Percentiles rank a stretch among this genome's conserved stretches.
phyloP scores from a whole-genome alignment of 1,139 yeast species.

The Lodderomyces parapsilosis region DNA sequence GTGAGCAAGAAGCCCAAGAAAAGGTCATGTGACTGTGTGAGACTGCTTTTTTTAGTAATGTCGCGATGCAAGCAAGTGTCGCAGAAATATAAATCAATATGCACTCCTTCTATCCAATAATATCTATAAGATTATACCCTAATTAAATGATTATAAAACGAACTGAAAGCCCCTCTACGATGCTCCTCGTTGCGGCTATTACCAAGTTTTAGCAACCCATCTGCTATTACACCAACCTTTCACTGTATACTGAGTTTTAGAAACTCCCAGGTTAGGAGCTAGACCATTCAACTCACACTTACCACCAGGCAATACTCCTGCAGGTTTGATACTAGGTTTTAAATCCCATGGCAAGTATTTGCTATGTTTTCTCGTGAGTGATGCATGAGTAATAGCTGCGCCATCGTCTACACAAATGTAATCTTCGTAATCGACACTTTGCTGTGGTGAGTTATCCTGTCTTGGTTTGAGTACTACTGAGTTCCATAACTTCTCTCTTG shows the following conservation, averaged over 20 bases:
- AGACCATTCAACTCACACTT: slow-evolving; percentile 27
- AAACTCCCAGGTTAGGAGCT: slow-evolving; percentile 40
- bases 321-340: slow-evolving; percentile 29
- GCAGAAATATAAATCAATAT: background rate
- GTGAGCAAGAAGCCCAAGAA: background rate
- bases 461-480: slow-evolving; percentile 50
- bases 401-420: slow-evolving; percentile 22
- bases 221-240: slow-evolving; percentile 54
- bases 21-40: background rate
- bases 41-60: background rate
- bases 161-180: background rate
- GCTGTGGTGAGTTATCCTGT: slow-evolving; percentile 31
- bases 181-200: too few species aligned
- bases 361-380: slow-evolving; percentile 24
- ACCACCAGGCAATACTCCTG: slow-evolving; percentile 31
- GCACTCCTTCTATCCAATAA: background rate
- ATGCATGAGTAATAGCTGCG: slow-evolving; percentile 8
- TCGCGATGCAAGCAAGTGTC: background rate
- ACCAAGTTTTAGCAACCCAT: slow-evolving; percentile 29
- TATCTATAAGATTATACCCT: slow-evolving; percentile 1
- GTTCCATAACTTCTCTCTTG: slow-evolving; percentile 51
- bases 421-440: slow-evolving; percentile 21
- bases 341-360: slow-evolving; percentile 41
- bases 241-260: slow-evolving; percentile 47
- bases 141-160: background rate